Conservation (phyloP, 805 yeast species). For the Lachancea sp. region DNA sequence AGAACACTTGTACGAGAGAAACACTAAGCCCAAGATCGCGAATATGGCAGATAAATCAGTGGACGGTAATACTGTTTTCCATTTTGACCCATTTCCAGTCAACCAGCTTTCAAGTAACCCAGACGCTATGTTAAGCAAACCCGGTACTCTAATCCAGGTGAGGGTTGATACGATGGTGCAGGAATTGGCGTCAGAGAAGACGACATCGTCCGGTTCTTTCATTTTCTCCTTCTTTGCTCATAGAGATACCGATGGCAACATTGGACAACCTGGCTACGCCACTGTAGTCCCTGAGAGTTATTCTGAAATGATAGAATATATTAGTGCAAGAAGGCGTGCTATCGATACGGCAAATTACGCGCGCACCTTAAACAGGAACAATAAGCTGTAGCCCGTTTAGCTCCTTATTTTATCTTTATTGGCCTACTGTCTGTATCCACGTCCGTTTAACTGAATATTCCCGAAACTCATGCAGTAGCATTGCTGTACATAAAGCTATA, state of each 20-base stretch:
- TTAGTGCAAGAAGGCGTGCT: constrained; percentile 88
- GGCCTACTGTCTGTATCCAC: background rate
- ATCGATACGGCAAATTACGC: constrained; percentile 69
- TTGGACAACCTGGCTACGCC: constrained; percentile 49
- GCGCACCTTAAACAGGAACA: constrained; percentile 34
- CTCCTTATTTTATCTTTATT: background rate
- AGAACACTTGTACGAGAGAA: constrained; percentile 55
- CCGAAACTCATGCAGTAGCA: background rate
- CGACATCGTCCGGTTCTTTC: constrained; percentile 77
- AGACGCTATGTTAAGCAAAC: constrained; percentile 56
- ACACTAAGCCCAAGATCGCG: constrained; percentile 19
- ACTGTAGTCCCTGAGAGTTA: constrained; percentile 83
- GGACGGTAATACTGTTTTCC: constrained; percentile 28
- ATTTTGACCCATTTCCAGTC: constrained; percentile 54
- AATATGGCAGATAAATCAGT: constrained; percentile 26
- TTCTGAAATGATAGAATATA: constrained; percentile 85
- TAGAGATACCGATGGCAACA: constrained; percentile 38
- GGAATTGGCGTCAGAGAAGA: constrained; percentile 52
- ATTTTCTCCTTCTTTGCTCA: constrained; percentile 87
- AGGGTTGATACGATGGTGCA: constrained; percentile 79
- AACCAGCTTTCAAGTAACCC: constrained; percentile 44
- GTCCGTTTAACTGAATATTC: no score
- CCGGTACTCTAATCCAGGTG: constrained; percentile 88
- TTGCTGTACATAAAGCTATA: background rate
- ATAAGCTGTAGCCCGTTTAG: constrained; percentile 5